Evolutionary conservation across 176 grass and related monocot genomes (phyloP).

Genomic region (Zoysia japonica): DNA sequence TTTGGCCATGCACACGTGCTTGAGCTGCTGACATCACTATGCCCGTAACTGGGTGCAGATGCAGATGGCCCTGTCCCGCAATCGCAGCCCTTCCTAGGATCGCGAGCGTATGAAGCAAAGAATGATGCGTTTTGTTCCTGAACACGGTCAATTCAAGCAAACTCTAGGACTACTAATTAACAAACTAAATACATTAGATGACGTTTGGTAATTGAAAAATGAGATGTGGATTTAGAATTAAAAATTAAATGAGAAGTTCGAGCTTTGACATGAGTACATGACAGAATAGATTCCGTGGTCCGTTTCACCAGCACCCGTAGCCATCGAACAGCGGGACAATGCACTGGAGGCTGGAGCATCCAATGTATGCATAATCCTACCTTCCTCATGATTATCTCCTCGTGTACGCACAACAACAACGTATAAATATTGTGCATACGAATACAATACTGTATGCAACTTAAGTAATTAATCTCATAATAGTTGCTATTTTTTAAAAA

Average conservation of each 20-base stretch:
- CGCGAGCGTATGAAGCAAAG: not conserved
- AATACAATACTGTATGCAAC: no score
- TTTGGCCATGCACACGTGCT: not conserved
- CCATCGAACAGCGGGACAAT: not conserved
- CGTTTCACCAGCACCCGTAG: slow-evolving; percentile 18
- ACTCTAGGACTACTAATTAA: no score
- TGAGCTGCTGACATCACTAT: not conserved
- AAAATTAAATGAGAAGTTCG: no score
- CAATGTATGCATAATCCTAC: slow-evolving; percentile 1
- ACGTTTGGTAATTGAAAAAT: no score
- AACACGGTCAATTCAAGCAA: not conserved
- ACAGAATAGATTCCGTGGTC: slow-evolving; percentile 31
- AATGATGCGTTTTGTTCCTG: not conserved
- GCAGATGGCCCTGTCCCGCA: no score
- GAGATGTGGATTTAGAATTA: no score
- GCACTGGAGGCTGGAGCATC: not conserved
- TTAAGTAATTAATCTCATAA: no score
- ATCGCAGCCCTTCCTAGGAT: not conserved
- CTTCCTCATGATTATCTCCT: not conserved
- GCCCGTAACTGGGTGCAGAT: not conserved
- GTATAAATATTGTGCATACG: no score
- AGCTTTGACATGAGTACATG: not conserved
- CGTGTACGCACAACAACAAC: not conserved
- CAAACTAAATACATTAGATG: no score
- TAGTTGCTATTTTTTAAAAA: no score